These are phyloP conservation scores for Psilocybe cubensis DNA, from an alignment of 768 basidiomycete genomes.

Conservation along the genomic window DNA sequence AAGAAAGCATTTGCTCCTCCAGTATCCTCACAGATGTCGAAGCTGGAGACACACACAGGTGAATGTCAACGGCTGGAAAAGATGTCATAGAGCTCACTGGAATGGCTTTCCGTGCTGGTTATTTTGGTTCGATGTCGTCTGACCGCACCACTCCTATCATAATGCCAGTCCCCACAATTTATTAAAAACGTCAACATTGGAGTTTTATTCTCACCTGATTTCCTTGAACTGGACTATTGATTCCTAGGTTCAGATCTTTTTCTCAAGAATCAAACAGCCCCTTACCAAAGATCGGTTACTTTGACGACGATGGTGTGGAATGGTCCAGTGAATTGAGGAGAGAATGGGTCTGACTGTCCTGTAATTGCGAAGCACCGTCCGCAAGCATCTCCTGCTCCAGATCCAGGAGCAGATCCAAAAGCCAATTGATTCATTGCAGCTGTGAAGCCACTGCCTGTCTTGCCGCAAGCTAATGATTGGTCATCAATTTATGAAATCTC, in stretches of 20 bases:
- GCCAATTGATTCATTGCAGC: conserved; percentile 62
- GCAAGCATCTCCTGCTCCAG: conserved; percentile 61
- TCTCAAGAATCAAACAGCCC: background rate
- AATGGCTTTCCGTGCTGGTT: conserved; percentile 49
- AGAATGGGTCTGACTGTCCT: conserved; percentile 53
- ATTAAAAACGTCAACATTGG: background rate
- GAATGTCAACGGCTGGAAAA: background rate
- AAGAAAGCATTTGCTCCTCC: conserved; percentile 57
- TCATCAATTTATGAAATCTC: background rate
- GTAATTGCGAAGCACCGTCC: conserved; percentile 64
- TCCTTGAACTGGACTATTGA: conserved; percentile 44
- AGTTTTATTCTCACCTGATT: conserved; percentile 36
- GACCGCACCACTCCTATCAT: conserved; percentile 54
- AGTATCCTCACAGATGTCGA: conserved; percentile 64
- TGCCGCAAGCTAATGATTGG: conserved; percentile 50
- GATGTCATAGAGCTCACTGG: conserved; percentile 43
- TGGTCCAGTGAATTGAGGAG: conserved; percentile 50
- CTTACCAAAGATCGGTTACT: conserved; percentile 46
- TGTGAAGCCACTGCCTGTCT: conserved; percentile 49
- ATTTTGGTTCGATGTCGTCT: conserved; percentile 41
- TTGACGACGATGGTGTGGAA: conserved; percentile 61
- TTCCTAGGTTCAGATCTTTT: background rate
- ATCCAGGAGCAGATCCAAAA: conserved; percentile 52
- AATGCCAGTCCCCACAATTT: background rate
- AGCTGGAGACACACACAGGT: conserved; percentile 37